Base-by-base conservation (phyloP, 768 basidiomycete species). In the Collybia mongolica region DNA sequence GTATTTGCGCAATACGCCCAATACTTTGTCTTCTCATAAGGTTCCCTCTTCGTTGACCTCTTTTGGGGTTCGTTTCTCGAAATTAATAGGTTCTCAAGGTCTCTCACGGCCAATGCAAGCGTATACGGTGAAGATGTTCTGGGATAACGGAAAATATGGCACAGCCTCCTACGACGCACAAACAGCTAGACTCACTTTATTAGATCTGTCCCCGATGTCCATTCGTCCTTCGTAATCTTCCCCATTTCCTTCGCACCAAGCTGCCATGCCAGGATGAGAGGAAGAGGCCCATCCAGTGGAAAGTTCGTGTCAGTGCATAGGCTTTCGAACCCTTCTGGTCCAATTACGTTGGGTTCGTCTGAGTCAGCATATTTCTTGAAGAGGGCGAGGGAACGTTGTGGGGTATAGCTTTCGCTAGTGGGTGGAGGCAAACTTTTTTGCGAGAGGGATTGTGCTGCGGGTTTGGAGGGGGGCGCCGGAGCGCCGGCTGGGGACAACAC, bases 201-300 rank as follows among this genome's bases (percentile, higher is more conserved):
- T 15, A 56, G 54, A 18, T 56, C 58, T 32, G 76, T 81, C 15
- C 82, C 86, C 50, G 73, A 72, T n/a, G 71, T 64, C 90, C 90
- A 93, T 59, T 89, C 88, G 6, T 79, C 73, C 65, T 74, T 79
- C 39, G 77, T 76, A 41, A 93, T 71, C 57, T 83, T 88, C 24
- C 75, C 87, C 83, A 93, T 84, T 60, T 90, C 88, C 51, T 75
- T 72, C 8, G 86, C 77, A 40, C 77, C 72, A 49, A 88, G 65
- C 57, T 87, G 84, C 90, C 90, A 93, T 19, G 88, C 80, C 12
- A 92, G 70, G 15, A 92, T 72, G 46, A 93, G 72, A 17, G 89
- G 86, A 54, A 81, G 67, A 5, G 84, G 73, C 24, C 89, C 87
- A 17, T 92, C 90, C 65, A 93, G 69, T 0, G 87, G 73, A 40